These are phyloP conservation scores for Cadophora malorum DNA, from an alignment of 2,329 filamentous ascomycete genomes.

Conservation along the genomic window DNA sequence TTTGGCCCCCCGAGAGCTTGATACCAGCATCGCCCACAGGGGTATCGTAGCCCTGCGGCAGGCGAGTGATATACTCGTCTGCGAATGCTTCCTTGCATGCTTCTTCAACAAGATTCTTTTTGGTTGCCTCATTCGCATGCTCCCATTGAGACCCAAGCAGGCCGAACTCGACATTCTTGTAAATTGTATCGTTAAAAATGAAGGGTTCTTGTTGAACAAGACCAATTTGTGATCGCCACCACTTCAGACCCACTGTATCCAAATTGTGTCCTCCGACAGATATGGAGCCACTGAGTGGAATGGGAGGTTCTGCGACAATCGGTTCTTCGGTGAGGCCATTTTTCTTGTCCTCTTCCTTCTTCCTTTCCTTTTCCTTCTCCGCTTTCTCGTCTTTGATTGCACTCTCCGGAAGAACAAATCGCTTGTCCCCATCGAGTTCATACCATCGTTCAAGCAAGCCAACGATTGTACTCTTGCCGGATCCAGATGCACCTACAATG, in stretches of 20 bases:
- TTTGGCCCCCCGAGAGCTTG: constrained; percentile 68
- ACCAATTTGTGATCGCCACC: constrained; percentile 64
- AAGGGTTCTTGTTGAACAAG: constrained; percentile 74
- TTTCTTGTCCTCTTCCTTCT: constrained; percentile 42
- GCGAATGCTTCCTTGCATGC: constrained; percentile 73
- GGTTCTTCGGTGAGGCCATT: constrained; percentile 17
- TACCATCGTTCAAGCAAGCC: constrained; percentile 77
- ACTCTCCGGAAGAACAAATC: constrained; percentile 50
- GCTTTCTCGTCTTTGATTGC: constrained; percentile 53
- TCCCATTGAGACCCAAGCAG: constrained; percentile 60
- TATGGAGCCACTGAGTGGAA: constrained; percentile 60
- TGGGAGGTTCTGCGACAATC: constrained; percentile 38
- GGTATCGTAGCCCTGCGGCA: constrained; percentile 75
- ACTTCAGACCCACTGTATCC: constrained; percentile 66
- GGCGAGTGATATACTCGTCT: constrained; percentile 69
- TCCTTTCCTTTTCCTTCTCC: constrained; percentile 47
- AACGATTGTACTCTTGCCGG: constrained; percentile 77
- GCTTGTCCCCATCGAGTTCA: constrained; percentile 59
- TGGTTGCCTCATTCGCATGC: constrained; percentile 58
- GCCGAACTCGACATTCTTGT: constrained; percentile 66
- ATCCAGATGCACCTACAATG: constrained; percentile 75
- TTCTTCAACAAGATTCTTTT: constrained; percentile 64
- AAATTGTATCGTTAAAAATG: constrained; percentile 70
- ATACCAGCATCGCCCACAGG: constrained; percentile 78
- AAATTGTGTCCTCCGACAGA: constrained; percentile 60